phyloP scores from a whole-genome alignment of 179 eudicot species.

The Beta lomatogona region DNA sequence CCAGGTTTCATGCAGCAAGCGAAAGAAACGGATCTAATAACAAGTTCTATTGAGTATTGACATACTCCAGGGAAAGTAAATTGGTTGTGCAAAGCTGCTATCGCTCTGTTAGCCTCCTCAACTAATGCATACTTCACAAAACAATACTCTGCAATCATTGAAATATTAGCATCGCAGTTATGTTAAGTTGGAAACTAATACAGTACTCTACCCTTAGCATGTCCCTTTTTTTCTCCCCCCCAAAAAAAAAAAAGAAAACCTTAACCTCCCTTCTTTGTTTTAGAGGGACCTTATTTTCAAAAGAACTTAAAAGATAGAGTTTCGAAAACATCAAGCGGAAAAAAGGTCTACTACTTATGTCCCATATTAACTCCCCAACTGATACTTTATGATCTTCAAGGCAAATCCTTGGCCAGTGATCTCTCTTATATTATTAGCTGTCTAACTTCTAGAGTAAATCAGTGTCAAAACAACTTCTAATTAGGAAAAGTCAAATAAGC shows the following conservation, averaged over 20 bases:
- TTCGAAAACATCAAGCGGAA: background rate
- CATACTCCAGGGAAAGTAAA: slow-evolving; percentile 44
- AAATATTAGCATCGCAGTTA: slow-evolving; percentile 8
- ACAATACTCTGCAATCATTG: slow-evolving; percentile 38
- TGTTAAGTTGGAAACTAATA: background rate
- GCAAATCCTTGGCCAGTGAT: background rate
- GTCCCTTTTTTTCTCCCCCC: background rate
- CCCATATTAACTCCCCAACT: background rate
- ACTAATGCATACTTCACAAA: slow-evolving; percentile 49
- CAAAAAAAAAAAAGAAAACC: too few relatives aligned
- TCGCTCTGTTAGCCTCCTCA: slow-evolving; percentile 49
- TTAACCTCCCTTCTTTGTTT: background rate
- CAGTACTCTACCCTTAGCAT: background rate
- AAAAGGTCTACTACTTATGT: background rate
- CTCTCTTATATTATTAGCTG: background rate
- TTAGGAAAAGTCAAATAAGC: background rate
- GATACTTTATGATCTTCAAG: background rate
- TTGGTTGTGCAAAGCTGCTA: slow-evolving; percentile 40
- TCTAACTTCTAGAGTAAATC: background rate
- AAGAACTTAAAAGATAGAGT: background rate
- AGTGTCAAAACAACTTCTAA: background rate
- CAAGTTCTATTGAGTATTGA: slow-evolving; percentile 25
- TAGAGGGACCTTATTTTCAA: background rate
- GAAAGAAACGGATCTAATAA: background rate
- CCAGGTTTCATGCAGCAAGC: background rate